Percentiles rank a stretch among this genome's conserved stretches.
Conservation (phyloP, 768 basidiomycete genomes). For the Cystofilobasidium ferigula region DNA sequence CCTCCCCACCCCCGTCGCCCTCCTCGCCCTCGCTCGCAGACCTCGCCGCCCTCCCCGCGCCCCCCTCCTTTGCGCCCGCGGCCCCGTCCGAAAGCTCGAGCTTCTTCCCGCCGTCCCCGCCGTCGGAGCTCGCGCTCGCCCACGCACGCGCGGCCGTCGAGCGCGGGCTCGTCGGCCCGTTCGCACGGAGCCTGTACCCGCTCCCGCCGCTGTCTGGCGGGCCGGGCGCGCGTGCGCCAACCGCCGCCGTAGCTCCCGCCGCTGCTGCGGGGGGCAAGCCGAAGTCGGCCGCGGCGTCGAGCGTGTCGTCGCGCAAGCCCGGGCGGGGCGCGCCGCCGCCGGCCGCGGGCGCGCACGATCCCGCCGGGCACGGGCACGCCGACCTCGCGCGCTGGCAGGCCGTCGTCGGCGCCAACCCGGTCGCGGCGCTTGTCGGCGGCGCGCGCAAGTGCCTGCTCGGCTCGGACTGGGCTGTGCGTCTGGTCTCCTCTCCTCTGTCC, state of each 20-base stretch:
- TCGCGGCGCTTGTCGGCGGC: constrained; percentile 56
- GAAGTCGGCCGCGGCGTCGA: not conserved
- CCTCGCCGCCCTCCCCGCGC: not conserved
- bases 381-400: constrained; percentile 61
- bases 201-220: constrained; percentile 21
- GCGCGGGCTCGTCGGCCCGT: constrained; percentile 26
- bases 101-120: not conserved
- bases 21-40: not conserved
- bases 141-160: not conserved
- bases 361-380: constrained; percentile 27
- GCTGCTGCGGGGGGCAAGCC: not conserved
- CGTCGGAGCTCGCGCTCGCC: not conserved
- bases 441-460: constrained; percentile 68
- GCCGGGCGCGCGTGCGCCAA: too few species aligned
- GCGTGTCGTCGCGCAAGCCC: not conserved
- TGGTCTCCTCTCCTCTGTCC: too few species aligned
- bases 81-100: not conserved
- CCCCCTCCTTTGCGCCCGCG: not conserved
- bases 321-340: not conserved
- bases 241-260: not conserved
- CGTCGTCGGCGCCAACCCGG: constrained; percentile 62
- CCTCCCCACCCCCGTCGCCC: not conserved
- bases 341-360: not conserved
- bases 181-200: constrained; percentile 27
- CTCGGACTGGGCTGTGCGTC: constrained; percentile 76